Evolutionary conservation across 306 rosid species (phyloP).

Genomic region (Cucurbita moschata): DNA sequence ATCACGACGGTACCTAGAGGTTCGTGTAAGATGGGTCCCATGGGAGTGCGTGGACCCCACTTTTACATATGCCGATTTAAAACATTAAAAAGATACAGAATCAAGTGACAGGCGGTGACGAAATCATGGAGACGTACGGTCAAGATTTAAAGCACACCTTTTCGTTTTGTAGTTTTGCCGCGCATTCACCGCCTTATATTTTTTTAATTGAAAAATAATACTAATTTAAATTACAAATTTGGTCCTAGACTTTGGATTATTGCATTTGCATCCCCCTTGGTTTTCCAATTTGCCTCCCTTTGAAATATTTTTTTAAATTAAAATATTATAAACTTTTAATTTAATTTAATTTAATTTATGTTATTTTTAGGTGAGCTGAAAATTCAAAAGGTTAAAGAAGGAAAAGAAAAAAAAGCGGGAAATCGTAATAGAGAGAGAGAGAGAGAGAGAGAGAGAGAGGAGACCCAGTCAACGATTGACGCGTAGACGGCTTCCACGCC

Average conservation of each 20-base stretch:
- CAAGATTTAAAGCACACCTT: background rate
- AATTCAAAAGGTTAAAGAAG: background rate
- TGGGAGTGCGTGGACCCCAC: background rate
- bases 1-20: background rate
- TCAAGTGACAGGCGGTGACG: background rate
- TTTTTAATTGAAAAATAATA: background rate
- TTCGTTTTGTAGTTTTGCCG: background rate
- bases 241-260: too few species aligned
- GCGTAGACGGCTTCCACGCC: background rate
- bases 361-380: too few species aligned
- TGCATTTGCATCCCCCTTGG: too few species aligned
- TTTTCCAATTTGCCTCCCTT: too few species aligned
- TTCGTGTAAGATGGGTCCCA: background rate
- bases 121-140: background rate
- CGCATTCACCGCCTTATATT: background rate
- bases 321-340: too few species aligned
- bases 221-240: background rate
- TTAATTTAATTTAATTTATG: background rate
- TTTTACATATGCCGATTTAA: background rate
- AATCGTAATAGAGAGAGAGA: background rate
- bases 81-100: background rate
- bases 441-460: background rate
- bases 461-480: background rate
- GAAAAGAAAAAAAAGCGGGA: background rate
- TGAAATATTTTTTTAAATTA: too few species aligned